Percentiles rank a stretch among this genome's conserved stretches.
Conservation (phyloP, 2,329 filamentous ascomycete species). For the Dactylellina sp. region DNA sequence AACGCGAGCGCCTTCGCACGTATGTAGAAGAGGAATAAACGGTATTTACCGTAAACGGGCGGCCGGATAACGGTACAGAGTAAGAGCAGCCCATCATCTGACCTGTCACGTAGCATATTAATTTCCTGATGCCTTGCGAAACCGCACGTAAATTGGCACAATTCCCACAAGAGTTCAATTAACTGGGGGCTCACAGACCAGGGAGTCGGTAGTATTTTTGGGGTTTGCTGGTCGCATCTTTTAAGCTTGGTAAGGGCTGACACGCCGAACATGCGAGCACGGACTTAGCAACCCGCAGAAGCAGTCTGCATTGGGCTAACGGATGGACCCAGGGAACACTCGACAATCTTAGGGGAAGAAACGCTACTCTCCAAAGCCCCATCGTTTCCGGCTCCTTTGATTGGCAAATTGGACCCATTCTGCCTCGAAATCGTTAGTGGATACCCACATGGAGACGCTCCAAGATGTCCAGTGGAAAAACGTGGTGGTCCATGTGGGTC, state of each 20-base stretch:
- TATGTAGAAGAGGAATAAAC: conserved; percentile 6
- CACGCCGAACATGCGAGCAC: conserved; percentile 50
- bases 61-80: conserved; percentile 26
- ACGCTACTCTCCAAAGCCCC: conserved; percentile 13
- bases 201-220: conserved; percentile 43
- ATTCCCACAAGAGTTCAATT: conserved; percentile 34
- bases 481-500: conserved; percentile 56
- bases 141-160: conserved; percentile 34
- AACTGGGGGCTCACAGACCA: conserved; percentile 33
- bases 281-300: conserved; percentile 44
- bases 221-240: conserved; percentile 42
- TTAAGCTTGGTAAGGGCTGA: conserved; percentile 55
- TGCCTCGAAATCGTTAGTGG: conserved; percentile 45
- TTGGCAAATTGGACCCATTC: conserved; percentile 46
- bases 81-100: conserved; percentile 37
- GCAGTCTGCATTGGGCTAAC: conserved; percentile 45
- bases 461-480: conserved; percentile 52
- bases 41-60: conserved; percentile 27
- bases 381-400: conserved; percentile 28
- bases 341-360: conserved; percentile 37
- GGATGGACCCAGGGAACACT: conserved; percentile 52
- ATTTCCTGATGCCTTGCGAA: conserved; percentile 44
- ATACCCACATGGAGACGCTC: conserved; percentile 42
- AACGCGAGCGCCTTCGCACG: conserved; percentile 4
- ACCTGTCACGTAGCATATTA: conserved; percentile 50